These are phyloP conservation scores for Orbilia ellipsospora DNA, from an alignment of 2,329 filamentous ascomycete genomes.

Conservation along the genomic window DNA sequence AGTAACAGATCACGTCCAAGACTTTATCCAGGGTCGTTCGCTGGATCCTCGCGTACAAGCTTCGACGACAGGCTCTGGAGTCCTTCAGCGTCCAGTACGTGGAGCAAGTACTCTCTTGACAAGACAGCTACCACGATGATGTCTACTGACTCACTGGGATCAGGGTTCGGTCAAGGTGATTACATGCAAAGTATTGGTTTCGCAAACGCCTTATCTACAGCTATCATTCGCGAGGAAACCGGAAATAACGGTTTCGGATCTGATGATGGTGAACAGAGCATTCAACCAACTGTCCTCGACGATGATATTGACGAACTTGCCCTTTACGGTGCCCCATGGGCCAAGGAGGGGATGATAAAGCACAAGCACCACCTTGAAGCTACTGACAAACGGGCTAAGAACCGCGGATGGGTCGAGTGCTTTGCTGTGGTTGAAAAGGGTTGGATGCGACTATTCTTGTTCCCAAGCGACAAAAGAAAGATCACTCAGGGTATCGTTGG, in stretches of 20 bases:
- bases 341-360: conserved; percentile 94
- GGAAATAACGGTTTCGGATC: conserved; percentile 64
- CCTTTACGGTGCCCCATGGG: conserved; percentile 93
- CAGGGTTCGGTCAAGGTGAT: conserved; percentile 78
- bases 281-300: conserved; percentile 74
- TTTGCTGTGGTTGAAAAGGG: conserved; percentile 97
- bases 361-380: conserved; percentile 97
- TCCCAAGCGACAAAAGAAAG: conserved; percentile 79
- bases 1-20: conserved; percentile 86
- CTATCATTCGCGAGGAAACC: conserved; percentile 89
- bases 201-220: conserved; percentile 93
- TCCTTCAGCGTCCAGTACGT: conserved; percentile 88
- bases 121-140: conserved; percentile 86
- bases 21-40: conserved; percentile 78
- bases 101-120: conserved; percentile 92
- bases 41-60: conserved; percentile 92
- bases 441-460: conserved; percentile 92
- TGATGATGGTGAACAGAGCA: conserved; percentile 70
- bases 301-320: conserved; percentile 89
- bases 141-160: conserved; percentile 89
- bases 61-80: conserved; percentile 95
- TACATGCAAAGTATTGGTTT: conserved; percentile 98
- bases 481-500: conserved; percentile 81
- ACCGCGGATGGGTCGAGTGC: conserved; percentile 92
- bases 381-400: conserved; percentile 89